Evolutionary conservation across 768 basidiomycete species (phyloP), one percentile per base, ranked within the genome.

Genomic region (Boletus rex-veris): DNA sequence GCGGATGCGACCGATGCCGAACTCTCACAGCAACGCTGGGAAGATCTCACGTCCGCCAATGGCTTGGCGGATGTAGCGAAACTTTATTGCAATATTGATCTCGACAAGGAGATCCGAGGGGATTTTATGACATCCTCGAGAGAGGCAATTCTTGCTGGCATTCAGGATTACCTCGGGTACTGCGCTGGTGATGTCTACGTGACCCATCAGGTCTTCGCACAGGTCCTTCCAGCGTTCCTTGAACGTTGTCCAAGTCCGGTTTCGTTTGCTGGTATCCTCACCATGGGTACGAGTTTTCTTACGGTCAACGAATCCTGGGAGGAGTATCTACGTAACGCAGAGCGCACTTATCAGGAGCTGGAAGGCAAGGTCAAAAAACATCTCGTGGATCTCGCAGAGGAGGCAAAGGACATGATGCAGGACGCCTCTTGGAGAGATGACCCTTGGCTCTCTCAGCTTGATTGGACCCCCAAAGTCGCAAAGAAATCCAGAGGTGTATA

Each of bases 281-380:
- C 83, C 4, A 98, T 99, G 97, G 90, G 92, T 1, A 91, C 87
- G 16, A 86, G 90, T 47, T 91, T 98, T 64, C 75, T 99, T 39
- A 86, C 92, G 1, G 93, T 98, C 45, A 90, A 98, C 66, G 78
- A 92, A 61, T 78, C 81, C 48, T 98, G 96, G 97, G 84, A 94
- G 57, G 72, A 73, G 12, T 98, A 98, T 70, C 68, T 98, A 18
- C 73, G 79, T 35, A 79, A 77, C 14, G 92, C 96, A 0, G 96
- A 99, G 63, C 69, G 68, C 24, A 85, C 82, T 15, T 98, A 90
- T 71, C 72, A 74, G 21, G 82, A 85, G 49, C 73, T 96, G 47
- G 84, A 88, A 53, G 75, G 78, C n/a, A 78, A 75, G 39, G 79
- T 91, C 38, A 80, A 79, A 60, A 66, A 60, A 19, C 77, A 81